Evolutionary conservation across 2,329 filamentous ascomycete species (phyloP), one percentile per base, ranked within the genome.

Genomic region (Aspergillus nomiae): DNA sequence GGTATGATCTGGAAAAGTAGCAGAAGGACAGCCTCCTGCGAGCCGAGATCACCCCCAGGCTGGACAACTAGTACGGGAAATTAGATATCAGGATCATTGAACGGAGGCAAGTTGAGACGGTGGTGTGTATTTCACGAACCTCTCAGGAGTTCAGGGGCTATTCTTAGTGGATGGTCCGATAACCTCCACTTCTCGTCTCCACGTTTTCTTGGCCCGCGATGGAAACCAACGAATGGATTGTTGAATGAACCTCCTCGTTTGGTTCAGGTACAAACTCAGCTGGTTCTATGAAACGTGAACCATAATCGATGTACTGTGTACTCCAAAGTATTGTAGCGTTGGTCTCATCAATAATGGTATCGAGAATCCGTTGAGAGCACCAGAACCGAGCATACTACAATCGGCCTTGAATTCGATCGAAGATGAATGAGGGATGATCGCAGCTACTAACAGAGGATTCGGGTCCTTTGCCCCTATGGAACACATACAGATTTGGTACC

Each of bases 121-220:
- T 58, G 57, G 26, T 50, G 56, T 56, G 28, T 60, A 41, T 59
- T 45, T 56, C 58, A 63, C 57, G 65, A 67, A 65, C 60, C 65
- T 64, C 66, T 68, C 67, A 70, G 69, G 68, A 69, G 68, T 68
- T 70, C 66, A 70, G 67, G 67, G 67, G 67, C 61, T 60, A n/a
- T 50, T 62, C 26, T 61, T 64, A 63, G 65, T 64, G 62, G 67
- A 62, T 58, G 65, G 59, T 59, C 62, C 38, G 66, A 28, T 46
- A 60, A 48, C 63, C 62, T 69, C 65, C 66, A 66, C 66, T 61
- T 56, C 56, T 50, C 28, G 62, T 61, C 62, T 62, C 64, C 65
- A 67, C 65, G 65, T 66, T 65, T 48, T 38, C 62, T 61, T 62
- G 53, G 54, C 46, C 26, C 34, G 19, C 2, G 26, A 53, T 28